phyloP scores from a whole-genome alignment of 306 rosid species.

The Citrullus amarus region DNA sequence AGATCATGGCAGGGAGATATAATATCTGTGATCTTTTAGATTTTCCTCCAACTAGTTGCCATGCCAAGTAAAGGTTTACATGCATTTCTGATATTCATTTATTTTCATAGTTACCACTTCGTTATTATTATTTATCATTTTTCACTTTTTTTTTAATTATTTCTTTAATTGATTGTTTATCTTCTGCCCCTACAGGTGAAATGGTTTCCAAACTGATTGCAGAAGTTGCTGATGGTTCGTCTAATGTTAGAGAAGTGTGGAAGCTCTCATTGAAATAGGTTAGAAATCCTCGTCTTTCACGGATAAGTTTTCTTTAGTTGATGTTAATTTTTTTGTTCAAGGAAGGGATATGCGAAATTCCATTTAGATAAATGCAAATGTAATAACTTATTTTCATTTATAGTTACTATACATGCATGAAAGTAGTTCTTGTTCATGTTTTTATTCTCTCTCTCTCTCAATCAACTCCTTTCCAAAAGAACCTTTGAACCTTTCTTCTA shows the following conservation, averaged over 20 bases:
- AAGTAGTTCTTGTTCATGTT: background rate
- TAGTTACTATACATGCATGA: background rate
- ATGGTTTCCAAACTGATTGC: constrained; percentile 48
- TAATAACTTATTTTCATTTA: background rate
- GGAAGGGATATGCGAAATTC: background rate
- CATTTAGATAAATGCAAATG: background rate
- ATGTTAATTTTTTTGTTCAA: background rate
- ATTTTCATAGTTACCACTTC: too few species aligned
- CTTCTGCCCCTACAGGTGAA: constrained; percentile 36
- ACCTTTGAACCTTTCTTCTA: background rate
- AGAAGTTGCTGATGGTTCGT: constrained; percentile 90
- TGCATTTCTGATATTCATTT: too few species aligned
- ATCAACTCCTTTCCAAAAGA: background rate
- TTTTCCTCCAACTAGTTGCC: too few species aligned
- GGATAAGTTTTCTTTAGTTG: background rate
- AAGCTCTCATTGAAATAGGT: constrained; percentile 52
- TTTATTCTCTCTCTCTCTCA: background rate
- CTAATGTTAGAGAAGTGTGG: constrained; percentile 92
- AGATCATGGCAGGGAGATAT: background rate
- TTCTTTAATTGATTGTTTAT: background rate
- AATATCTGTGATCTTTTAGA: background rate
- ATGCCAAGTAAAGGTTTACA: too few species aligned
- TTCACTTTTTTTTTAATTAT: too few species aligned
- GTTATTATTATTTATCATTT: too few species aligned
- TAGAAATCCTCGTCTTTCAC: background rate